Conservation (phyloP, 2,329 filamentous ascomycete species). For the Pyricularia sp. region DNA sequence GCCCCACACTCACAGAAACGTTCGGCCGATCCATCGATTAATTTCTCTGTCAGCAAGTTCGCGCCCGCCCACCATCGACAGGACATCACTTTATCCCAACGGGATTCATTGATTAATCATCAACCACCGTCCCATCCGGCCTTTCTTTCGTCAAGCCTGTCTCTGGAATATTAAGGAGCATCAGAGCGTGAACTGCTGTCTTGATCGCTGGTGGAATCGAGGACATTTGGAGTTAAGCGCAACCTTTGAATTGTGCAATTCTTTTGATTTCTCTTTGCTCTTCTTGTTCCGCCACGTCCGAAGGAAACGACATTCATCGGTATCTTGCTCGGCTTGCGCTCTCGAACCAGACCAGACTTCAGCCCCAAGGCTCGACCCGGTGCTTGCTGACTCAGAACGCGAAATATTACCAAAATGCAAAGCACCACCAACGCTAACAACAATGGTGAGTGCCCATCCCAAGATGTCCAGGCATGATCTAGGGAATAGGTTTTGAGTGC, state of each 20-base stretch:
- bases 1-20: background rate
- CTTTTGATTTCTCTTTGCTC: background rate
- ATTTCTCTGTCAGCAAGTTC: background rate
- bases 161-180: background rate
- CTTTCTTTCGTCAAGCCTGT: background rate
- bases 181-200: background rate
- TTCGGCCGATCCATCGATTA: background rate
- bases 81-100: background rate
- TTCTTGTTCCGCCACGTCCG: background rate
- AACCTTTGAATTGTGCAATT: background rate
- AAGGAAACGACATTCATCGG: background rate
- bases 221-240: background rate
- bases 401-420: conserved; percentile 5
- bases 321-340: background rate
- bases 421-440: conserved; percentile 2
- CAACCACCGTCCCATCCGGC: background rate
- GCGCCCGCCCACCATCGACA: background rate
- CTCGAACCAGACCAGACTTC: background rate
- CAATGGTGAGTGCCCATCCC: background rate
- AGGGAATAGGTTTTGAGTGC: background rate
- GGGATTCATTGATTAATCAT: conserved; percentile 1
- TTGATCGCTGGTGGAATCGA: background rate
- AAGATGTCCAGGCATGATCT: background rate
- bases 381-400: conserved; percentile 8
- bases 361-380: background rate